phyloP scores from a whole-genome alignment of 371 early-diverging fungal genomes.

The Mucor mucedo region DNA sequence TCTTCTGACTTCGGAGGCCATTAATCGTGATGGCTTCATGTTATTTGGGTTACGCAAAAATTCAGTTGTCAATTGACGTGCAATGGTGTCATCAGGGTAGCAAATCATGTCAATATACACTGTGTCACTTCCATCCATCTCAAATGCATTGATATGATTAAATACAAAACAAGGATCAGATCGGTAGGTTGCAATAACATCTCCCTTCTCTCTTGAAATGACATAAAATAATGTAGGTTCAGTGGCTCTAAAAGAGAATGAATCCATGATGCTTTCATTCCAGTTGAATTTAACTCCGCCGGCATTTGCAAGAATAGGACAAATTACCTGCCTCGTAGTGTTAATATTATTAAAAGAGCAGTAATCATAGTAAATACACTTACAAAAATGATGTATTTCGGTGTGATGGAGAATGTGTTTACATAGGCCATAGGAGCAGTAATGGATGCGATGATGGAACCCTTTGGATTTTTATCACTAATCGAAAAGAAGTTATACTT shows the following conservation, averaged over 20 bases:
- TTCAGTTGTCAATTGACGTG: slow-evolving; percentile 61
- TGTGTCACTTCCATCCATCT: slow-evolving; percentile 61
- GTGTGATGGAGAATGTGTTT: slow-evolving; percentile 75
- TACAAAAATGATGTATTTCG: slow-evolving; percentile 72
- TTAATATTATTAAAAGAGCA: background rate
- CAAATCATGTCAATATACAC: slow-evolving; percentile 67
- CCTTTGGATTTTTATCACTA: slow-evolving; percentile 63
- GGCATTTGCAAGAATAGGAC: slow-evolving; percentile 56
- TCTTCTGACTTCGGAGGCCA: slow-evolving; percentile 64
- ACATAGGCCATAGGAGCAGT: slow-evolving; percentile 69
- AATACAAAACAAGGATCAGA: slow-evolving; percentile 66
- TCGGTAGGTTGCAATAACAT: slow-evolving; percentile 67
- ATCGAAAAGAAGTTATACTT: slow-evolving; percentile 70
- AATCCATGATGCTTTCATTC: slow-evolving; percentile 71
- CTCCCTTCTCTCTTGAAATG: slow-evolving; percentile 66
- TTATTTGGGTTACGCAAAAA: slow-evolving; percentile 50
- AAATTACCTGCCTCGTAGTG: slow-evolving; percentile 33
- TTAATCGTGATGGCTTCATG: slow-evolving; percentile 49
- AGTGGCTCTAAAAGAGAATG: slow-evolving; percentile 58
- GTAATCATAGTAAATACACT: background rate
- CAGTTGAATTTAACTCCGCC: slow-evolving; percentile 70
- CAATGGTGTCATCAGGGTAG: slow-evolving; percentile 66
- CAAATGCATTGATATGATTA: slow-evolving; percentile 78
- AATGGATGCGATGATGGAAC: slow-evolving; percentile 65
- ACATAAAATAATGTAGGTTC: slow-evolving; percentile 71